Evolutionary conservation across 768 basidiomycete species (phyloP).

Genomic region (Nevesoporus exiguus): DNA sequence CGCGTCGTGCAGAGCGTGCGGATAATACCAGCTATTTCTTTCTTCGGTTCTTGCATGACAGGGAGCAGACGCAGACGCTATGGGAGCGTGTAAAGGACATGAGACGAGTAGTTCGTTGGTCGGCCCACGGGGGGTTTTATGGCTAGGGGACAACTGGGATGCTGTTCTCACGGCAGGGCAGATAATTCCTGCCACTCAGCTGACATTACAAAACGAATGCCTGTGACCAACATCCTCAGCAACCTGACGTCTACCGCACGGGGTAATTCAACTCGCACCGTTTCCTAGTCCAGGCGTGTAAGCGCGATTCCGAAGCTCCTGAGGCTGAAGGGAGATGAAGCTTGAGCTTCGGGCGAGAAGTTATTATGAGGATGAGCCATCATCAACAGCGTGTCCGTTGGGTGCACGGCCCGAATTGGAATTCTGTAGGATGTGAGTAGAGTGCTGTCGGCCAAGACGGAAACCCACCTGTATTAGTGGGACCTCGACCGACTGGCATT

Average conservation of each 20-base stretch:
- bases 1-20: conserved; percentile 43
- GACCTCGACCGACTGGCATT: conserved; percentile 3
- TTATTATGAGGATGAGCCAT: background rate
- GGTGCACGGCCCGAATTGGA: background rate
- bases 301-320: background rate
- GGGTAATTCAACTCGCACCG: background rate
- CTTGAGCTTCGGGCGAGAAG: background rate
- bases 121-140: conserved; percentile 11
- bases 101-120: background rate
- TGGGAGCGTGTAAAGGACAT: background rate
- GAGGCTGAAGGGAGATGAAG: background rate
- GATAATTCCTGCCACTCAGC: background rate
- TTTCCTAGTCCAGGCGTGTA: background rate
- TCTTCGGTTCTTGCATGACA: conserved; percentile 53
- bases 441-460: background rate
- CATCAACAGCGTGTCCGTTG: background rate
- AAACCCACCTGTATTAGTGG: background rate
- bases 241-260: background rate
- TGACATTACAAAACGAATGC: conserved; percentile 6
- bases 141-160: conserved; percentile 5
- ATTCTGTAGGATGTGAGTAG: background rate
- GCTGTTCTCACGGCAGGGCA: background rate
- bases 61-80: background rate
- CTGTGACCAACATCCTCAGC: background rate
- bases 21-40: conserved; percentile 47